Conservation (phyloP, 2,329 filamentous ascomycete genomes). For the Rutstroemia sp. region DNA sequence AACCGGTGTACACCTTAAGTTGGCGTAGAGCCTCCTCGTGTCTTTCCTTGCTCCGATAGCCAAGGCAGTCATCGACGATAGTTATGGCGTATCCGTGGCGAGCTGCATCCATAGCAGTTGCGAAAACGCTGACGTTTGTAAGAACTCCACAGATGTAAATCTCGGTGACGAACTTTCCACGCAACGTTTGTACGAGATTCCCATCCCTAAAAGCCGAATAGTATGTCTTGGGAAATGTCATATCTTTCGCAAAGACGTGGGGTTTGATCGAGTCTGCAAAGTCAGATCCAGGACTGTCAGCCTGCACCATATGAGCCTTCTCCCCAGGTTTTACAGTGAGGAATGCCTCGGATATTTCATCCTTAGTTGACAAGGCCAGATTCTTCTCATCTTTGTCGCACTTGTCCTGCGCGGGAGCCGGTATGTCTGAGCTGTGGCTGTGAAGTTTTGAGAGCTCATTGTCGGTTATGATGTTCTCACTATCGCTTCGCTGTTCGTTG, state of each 20-base stretch:
- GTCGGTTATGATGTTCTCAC: constrained; percentile 29
- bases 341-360: constrained; percentile 21
- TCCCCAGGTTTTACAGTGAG: constrained; percentile 21
- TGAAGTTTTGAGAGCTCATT: constrained; percentile 16
- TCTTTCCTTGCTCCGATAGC: constrained; percentile 62
- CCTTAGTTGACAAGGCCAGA: constrained; percentile 7
- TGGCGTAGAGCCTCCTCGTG: constrained; percentile 40
- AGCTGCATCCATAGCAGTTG: constrained; percentile 84
- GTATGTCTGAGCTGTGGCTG: background rate
- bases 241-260: constrained; percentile 32
- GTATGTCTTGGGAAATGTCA: constrained; percentile 57
- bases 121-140: constrained; percentile 82
- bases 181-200: constrained; percentile 64
- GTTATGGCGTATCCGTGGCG: constrained; percentile 83
- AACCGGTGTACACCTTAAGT: constrained; percentile 27
- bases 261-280: constrained; percentile 2
- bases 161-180: constrained; percentile 83
- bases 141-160: constrained; percentile 83
- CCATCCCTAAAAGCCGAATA: constrained; percentile 84
- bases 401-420: constrained; percentile 8
- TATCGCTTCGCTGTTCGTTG: constrained; percentile 36
- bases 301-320: constrained; percentile 36
- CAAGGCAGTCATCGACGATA: constrained; percentile 81
- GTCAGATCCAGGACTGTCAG: background rate
- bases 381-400: constrained; percentile 10